These are phyloP conservation scores for Magnusiomyces suaveolens DNA, from an alignment of 1,139 yeast species.

Conservation along the genomic window DNA sequence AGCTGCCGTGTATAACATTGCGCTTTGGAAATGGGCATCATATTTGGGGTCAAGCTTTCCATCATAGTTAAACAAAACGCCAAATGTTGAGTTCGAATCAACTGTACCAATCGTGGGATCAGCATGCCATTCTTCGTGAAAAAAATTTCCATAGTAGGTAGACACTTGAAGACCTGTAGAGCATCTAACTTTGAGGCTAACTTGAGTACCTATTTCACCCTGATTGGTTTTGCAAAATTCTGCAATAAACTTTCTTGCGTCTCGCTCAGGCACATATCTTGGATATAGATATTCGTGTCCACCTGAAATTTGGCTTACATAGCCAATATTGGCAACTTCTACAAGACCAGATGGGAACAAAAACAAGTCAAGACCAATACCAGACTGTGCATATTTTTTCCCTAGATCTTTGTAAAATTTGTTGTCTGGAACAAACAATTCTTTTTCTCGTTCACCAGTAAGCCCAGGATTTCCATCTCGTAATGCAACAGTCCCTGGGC, in stretches of 20 bases:
- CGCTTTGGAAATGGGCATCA: slow-evolving; percentile 89
- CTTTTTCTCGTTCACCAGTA: slow-evolving; percentile 43
- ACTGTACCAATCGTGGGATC: slow-evolving; percentile 68
- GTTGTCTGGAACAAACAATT: slow-evolving; percentile 50
- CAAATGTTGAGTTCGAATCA: slow-evolving; percentile 55
- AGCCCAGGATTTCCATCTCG: slow-evolving; percentile 33
- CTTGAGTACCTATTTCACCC: slow-evolving; percentile 57
- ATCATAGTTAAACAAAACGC: slow-evolving; percentile 67
- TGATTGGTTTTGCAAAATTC: slow-evolving; percentile 37
- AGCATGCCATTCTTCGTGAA: slow-evolving; percentile 27
- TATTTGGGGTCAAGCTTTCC: slow-evolving; percentile 60
- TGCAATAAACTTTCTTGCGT: slow-evolving; percentile 55
- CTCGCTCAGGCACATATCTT: slow-evolving; percentile 58
- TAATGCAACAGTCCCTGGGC: slow-evolving; percentile 65
- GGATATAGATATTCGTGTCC: slow-evolving; percentile 62
- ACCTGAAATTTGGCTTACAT: slow-evolving; percentile 59
- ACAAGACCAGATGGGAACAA: slow-evolving; percentile 57
- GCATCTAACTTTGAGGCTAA: slow-evolving; percentile 74
- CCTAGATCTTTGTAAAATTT: slow-evolving; percentile 56
- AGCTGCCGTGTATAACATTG: slow-evolving; percentile 69
- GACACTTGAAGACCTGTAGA: slow-evolving; percentile 80
- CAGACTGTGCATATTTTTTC: slow-evolving; percentile 45
- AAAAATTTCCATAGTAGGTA: slow-evolving; percentile 58
- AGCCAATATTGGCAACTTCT: slow-evolving; percentile 67
- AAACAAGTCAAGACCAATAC: slow-evolving; percentile 70